Evolutionary conservation across 371 early-diverging fungal genomes (phyloP).

Genomic region (Apophysomyces elegans): DNA sequence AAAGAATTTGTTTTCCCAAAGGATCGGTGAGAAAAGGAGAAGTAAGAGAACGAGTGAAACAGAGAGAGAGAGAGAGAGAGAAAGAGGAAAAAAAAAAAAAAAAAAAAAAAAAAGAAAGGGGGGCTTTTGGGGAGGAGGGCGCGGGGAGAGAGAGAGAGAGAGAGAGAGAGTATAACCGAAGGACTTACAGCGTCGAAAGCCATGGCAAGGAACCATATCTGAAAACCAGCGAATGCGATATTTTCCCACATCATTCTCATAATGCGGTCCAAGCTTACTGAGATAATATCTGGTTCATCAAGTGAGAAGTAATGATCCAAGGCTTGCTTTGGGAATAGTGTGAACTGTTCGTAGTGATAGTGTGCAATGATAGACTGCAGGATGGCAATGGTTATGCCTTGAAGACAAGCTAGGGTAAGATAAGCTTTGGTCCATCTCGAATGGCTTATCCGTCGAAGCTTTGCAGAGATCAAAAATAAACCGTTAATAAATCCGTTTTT

Average conservation of each 20-base stretch:
- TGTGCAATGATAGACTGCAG: conserved; percentile 44
- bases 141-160: conserved; percentile 2
- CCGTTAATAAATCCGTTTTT: no score
- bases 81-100: background rate
- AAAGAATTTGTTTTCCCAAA: background rate
- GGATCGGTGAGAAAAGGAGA: background rate
- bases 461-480: background rate
- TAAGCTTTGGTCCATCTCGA: conserved; percentile 45
- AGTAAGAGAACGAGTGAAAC: background rate
- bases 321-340: conserved; percentile 7
- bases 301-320: background rate
- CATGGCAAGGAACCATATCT: conserved; percentile 52
- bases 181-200: conserved; percentile 51
- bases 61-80: background rate
- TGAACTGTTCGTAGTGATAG: conserved; percentile 33
- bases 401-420: conserved; percentile 37
- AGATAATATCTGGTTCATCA: background rate
- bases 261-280: conserved; percentile 33
- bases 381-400: conserved; percentile 41
- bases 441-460: conserved; percentile 43
- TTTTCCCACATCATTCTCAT: conserved; percentile 53
- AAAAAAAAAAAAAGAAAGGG: background rate
- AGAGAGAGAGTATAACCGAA: background rate
- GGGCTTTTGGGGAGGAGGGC: background rate
- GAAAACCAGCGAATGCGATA: conserved; percentile 49